phyloP scores from a whole-genome alignment of 345 rosid genomes.

The Physaria fendleri region DNA sequence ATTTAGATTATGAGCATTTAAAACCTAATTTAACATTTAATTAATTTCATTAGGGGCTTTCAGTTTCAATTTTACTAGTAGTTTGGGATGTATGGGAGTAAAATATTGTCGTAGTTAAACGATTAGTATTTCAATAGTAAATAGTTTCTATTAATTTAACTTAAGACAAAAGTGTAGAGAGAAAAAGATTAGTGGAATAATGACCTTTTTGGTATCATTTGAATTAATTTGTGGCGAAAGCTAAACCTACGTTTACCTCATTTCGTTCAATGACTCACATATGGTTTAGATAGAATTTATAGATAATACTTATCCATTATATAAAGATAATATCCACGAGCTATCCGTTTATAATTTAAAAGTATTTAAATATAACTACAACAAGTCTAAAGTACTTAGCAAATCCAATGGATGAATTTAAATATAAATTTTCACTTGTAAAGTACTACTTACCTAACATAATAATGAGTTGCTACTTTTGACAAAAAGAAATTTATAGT shows the following conservation, averaged over 20 bases:
- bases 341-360: background rate
- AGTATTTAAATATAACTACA: too few relatives aligned
- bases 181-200: conserved; percentile 22
- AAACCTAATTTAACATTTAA: too few relatives aligned
- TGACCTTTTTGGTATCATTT: conserved; percentile 54
- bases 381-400: too few relatives aligned
- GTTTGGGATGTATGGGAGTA: too few relatives aligned
- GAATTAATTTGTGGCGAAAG: conserved; percentile 49
- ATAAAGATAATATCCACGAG: conserved; percentile 8
- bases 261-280: conserved; percentile 47
- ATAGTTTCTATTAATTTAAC: background rate
- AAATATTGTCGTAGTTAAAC: background rate
- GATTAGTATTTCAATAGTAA: background rate
- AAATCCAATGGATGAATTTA: too few relatives aligned
- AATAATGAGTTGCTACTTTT: background rate
- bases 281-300: too few relatives aligned
- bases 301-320: background rate
- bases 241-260: conserved; percentile 51
- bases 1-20: too few relatives aligned
- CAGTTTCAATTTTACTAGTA: too few relatives aligned
- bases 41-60: too few relatives aligned
- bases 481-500: background rate
- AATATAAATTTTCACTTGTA: too few relatives aligned
- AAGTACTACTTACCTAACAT: background rate
- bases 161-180: background rate